These are phyloP conservation scores for Carex pumila DNA, from an alignment of 176 grass and related monocot genomes.

Conservation along the genomic window DNA sequence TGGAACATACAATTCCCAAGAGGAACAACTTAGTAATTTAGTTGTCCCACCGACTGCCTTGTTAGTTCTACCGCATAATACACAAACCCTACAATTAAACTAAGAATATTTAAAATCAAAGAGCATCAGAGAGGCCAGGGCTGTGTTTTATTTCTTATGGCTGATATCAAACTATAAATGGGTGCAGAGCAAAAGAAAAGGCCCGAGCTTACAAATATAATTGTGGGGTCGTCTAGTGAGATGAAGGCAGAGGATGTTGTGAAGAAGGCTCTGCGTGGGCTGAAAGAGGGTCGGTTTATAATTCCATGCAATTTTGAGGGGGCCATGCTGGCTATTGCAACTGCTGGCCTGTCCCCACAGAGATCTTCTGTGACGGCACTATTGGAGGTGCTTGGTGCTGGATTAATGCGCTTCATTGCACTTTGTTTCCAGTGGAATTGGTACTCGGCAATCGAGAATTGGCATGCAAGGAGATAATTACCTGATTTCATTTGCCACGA, in stretches of 20 bases:
- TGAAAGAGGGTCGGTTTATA: conserved; percentile 73
- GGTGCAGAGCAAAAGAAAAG: conserved; percentile 69
- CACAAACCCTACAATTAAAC: background rate
- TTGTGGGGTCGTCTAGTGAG: conserved; percentile 62
- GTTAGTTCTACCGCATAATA: background rate
- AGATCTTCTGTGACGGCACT: conserved; percentile 54
- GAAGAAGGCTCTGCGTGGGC: conserved; percentile 65
- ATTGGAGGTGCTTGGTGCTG: conserved; percentile 52
- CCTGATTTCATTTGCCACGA: background rate
- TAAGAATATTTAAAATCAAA: conserved; percentile 2
- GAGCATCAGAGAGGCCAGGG: background rate
- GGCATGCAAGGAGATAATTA: conserved; percentile 29
- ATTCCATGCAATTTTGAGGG: conserved; percentile 91
- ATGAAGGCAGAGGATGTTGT: conserved; percentile 85
- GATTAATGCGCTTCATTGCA: conserved; percentile 66
- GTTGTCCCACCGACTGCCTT: background rate
- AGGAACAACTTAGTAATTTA: background rate
- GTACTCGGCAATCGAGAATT: conserved; percentile 66
- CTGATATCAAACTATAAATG: conserved; percentile 9
- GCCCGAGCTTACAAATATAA: conserved; percentile 68
- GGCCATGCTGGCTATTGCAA: conserved; percentile 69
- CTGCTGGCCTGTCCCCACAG: conserved; percentile 76
- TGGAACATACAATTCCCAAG: background rate
- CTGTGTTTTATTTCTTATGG: background rate
- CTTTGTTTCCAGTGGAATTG: conserved; percentile 82